Percentiles rank a stretch among this genome's conserved stretches.
Evolutionary conservation across 2,329 filamentous ascomycete species (phyloP).

Genomic region (Coniosporium tulheliwenetii): DNA sequence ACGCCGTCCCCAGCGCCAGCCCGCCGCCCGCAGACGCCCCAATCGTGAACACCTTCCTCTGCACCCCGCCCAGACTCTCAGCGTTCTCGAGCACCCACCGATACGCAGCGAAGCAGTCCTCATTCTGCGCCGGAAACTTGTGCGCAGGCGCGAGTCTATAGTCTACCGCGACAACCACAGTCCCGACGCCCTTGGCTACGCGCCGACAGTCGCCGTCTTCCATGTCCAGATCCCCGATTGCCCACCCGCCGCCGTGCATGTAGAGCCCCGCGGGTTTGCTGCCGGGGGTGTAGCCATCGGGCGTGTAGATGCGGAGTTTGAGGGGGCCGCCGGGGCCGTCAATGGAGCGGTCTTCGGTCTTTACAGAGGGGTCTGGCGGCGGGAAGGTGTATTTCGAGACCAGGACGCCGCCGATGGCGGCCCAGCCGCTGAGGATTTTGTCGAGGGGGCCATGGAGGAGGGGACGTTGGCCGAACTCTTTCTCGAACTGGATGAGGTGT

Average conservation of each 20-base stretch:
- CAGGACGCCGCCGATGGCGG: conserved; percentile 8
- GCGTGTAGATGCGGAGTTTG: conserved; percentile 19
- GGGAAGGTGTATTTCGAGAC: conserved; percentile 14
- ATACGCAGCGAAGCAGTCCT: too few relatives aligned
- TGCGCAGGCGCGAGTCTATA: conserved; percentile 19
- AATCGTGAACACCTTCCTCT: too few relatives aligned
- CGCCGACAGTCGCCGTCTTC: conserved; percentile 15
- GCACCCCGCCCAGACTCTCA: too few relatives aligned
- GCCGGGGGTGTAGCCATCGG: conserved; percentile 12
- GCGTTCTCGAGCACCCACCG: too few relatives aligned
- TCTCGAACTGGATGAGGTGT: conserved; percentile 12
- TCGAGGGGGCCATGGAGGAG: conserved; percentile 11
- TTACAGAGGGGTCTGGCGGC: conserved; percentile 14
- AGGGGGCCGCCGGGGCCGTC: conserved; percentile 6
- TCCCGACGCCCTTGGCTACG: conserved; percentile 11
- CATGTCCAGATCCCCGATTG: conserved; percentile 18
- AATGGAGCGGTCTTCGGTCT: conserved; percentile 14
- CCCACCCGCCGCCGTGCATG: conserved; percentile 21
- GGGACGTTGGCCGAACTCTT: conserved; percentile 14
- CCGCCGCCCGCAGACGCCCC: too few relatives aligned
- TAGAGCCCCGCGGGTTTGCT: conserved; percentile 18
- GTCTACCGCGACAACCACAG: conserved; percentile 18
- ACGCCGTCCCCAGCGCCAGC: too few relatives aligned
- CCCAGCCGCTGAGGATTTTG: conserved; percentile 9
- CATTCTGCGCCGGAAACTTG: conserved; percentile 10